These are phyloP conservation scores for Crucihimalaya himalaica DNA, from an alignment of 345 rosid species.

Conservation along the genomic window DNA sequence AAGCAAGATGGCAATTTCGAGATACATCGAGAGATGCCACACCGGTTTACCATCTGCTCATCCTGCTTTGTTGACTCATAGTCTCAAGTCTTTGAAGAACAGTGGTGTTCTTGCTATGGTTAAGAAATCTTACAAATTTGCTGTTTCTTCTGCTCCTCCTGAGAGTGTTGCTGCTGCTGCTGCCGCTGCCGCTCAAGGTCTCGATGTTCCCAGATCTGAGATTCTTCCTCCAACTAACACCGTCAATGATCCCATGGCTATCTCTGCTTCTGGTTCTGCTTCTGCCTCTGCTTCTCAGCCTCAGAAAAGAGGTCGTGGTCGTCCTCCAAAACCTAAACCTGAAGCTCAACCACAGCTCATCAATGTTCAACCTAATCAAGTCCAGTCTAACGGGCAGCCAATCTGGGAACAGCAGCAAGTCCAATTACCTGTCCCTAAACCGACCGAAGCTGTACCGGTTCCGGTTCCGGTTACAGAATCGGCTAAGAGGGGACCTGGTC, in stretches of 20 bases:
- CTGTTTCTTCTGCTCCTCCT: constrained; percentile 20
- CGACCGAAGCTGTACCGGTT: background rate
- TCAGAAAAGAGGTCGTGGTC: constrained; percentile 60
- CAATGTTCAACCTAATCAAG: background rate
- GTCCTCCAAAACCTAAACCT: constrained; percentile 60
- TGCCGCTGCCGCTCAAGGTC: constrained; percentile 9
- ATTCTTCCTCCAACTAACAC: background rate
- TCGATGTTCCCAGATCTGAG: constrained; percentile 35
- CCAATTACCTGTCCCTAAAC: background rate
- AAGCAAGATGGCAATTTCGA: constrained; percentile 74
- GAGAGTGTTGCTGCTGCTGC: constrained; percentile 12
- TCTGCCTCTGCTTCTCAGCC: constrained; percentile 32
- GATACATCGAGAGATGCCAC: constrained; percentile 54
- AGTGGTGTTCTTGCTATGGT: constrained; percentile 55
- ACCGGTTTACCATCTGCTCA: constrained; percentile 57
- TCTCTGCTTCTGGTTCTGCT: constrained; percentile 6
- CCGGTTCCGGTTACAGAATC: background rate
- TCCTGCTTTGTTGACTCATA: constrained; percentile 55
- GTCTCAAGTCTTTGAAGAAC: constrained; percentile 60
- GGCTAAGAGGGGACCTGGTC: constrained; percentile 43
- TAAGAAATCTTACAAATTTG: constrained; percentile 67
- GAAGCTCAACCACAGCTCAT: background rate
- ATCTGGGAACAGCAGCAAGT: background rate
- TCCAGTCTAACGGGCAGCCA: background rate
- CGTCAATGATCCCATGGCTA: background rate